These are phyloP conservation scores for Penicillium sp. DNA, from an alignment of 2,329 filamentous ascomycete species.

Conservation along the genomic window DNA sequence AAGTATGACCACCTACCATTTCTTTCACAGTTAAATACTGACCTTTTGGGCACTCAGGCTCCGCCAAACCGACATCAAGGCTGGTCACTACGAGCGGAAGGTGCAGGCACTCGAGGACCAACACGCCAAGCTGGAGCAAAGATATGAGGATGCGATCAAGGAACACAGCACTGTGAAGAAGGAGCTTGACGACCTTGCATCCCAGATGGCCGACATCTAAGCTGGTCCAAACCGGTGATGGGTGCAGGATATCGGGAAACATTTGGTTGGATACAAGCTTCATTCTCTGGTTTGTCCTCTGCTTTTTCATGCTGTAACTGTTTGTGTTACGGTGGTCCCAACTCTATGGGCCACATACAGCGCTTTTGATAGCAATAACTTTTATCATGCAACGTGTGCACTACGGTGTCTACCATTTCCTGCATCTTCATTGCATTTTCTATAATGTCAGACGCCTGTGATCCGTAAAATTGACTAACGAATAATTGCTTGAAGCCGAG, in stretches of 20 bases:
- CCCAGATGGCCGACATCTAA: conserved; percentile 92
- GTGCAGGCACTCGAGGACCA: conserved; percentile 92
- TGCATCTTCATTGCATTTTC: conserved; percentile 18
- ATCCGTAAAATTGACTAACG: conserved; percentile 4
- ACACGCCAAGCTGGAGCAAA: conserved; percentile 91
- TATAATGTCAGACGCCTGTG: background rate
- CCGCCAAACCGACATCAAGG: conserved; percentile 98
- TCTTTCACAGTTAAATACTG: conserved; percentile 6
- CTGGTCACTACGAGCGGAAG: conserved; percentile 98
- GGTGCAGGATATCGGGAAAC: conserved; percentile 30
- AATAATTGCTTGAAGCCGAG: background rate
- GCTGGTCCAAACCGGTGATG: conserved; percentile 31
- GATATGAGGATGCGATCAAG: conserved; percentile 97
- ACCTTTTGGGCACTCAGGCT: conserved; percentile 61
- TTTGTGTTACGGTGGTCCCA: conserved; percentile 24
- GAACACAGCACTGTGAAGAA: conserved; percentile 82
- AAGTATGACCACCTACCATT: conserved; percentile 66
- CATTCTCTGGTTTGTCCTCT: conserved; percentile 27
- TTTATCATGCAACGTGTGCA: conserved; percentile 19
- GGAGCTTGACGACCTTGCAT: conserved; percentile 86
- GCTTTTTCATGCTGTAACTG: conserved; percentile 31
- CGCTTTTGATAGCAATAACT: conserved; percentile 20
- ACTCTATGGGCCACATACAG: conserved; percentile 14
- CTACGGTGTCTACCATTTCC: conserved; percentile 16
- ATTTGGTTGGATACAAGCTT: conserved; percentile 29